A percentile compares a stretch with the other conserved stretches of the same genome.
Conservation (phyloP, 2,329 filamentous ascomycete species). For the Incumbomyces delicatus region DNA sequence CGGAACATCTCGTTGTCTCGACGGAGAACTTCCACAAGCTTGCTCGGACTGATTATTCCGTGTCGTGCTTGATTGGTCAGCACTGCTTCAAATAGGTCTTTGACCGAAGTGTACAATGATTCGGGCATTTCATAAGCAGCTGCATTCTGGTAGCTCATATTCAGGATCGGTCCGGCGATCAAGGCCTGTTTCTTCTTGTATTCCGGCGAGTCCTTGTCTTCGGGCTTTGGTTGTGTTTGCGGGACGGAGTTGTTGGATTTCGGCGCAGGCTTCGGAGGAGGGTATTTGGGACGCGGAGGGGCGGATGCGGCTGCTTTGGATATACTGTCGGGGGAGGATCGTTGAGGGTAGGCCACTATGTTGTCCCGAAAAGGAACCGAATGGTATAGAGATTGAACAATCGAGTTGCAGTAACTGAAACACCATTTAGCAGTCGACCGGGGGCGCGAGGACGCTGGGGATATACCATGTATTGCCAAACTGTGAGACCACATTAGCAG, state of each 20-base stretch:
- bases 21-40: conserved; percentile 88
- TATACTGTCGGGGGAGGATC: conserved; percentile 59
- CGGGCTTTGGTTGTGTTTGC: conserved; percentile 51
- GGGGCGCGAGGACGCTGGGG: background rate
- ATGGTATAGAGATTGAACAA: conserved; percentile 94
- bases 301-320: conserved; percentile 55
- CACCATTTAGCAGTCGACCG: background rate
- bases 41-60: conserved; percentile 82
- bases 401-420: conserved; percentile 93
- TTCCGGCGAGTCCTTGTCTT: conserved; percentile 92
- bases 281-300: conserved; percentile 37
- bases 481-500: conserved; percentile 39
- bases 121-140: conserved; percentile 84
- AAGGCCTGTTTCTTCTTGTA: conserved; percentile 97
- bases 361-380: conserved; percentile 88
- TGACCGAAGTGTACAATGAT: conserved; percentile 84
- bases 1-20: conserved; percentile 96
- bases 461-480: conserved; percentile 94
- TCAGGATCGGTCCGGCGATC: conserved; percentile 74
- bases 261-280: background rate
- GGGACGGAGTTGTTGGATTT: conserved; percentile 39
- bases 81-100: conserved; percentile 90
- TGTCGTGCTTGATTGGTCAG: conserved; percentile 72
- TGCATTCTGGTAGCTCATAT: conserved; percentile 72
- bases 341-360: conserved; percentile 79